Evolutionary conservation across 2,329 filamentous ascomycete genomes (phyloP).

Genomic region (Penicillium fuscoglaucum): DNA sequence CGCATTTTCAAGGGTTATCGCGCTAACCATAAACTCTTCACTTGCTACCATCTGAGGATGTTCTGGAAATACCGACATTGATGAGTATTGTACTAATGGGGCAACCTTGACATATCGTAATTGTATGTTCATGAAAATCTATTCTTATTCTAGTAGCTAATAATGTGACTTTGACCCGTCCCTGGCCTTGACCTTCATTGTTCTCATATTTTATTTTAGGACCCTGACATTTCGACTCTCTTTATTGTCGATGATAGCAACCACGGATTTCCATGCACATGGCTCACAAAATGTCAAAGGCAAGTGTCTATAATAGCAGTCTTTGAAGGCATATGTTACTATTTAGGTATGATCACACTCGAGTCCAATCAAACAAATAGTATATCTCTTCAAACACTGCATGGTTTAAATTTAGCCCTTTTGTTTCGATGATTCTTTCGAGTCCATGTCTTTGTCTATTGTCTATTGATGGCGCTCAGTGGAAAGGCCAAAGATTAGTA

Average conservation of each 20-base stretch:
- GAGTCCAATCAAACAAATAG: background rate
- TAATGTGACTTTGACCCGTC: background rate
- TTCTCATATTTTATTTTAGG: background rate
- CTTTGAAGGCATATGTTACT: background rate
- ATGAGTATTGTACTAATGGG: no score
- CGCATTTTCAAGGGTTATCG: background rate
- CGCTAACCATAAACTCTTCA: background rate
- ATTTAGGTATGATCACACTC: background rate
- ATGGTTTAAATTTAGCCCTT: background rate
- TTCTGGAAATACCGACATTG: no score
- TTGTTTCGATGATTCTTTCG: background rate
- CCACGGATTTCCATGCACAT: background rate
- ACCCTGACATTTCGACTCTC: background rate
- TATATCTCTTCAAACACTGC: background rate
- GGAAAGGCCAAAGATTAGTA: background rate
- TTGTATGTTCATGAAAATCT: background rate
- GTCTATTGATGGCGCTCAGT: background rate
- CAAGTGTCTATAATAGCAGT: background rate
- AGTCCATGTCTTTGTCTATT: background rate
- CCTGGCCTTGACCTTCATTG: background rate
- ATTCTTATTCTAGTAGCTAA: background rate
- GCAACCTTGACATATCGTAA: background rate
- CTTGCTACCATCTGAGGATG: no score
- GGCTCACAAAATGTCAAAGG: background rate
- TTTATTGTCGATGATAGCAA: background rate